Percentiles rank a stretch among this genome's conserved stretches.
Conservation (phyloP, 2,329 filamentous ascomycete species). For the Trichophyton mentagrophytes region DNA sequence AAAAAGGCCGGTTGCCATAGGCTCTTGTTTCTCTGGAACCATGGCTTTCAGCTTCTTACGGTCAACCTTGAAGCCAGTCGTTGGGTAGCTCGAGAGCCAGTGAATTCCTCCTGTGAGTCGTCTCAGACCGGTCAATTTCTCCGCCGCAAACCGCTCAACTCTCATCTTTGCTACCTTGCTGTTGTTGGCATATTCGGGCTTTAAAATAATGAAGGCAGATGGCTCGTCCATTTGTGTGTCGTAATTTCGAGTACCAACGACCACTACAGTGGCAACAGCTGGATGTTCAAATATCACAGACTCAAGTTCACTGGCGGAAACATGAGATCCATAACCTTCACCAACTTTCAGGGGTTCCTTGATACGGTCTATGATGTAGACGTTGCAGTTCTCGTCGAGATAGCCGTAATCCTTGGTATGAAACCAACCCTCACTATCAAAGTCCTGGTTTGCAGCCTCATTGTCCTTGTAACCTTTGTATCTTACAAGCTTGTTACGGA, state of each 20-base stretch:
- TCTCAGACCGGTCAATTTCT: constrained; percentile 10
- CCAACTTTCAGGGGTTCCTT: constrained; percentile 50
- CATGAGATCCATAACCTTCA: constrained; percentile 52
- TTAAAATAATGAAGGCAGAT: constrained; percentile 13
- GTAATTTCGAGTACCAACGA: constrained; percentile 48
- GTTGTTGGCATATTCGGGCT: constrained; percentile 7
- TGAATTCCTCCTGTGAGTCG: constrained; percentile 11
- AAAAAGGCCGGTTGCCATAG: neutral
- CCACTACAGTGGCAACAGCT: constrained; percentile 47
- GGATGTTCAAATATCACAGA: constrained; percentile 39
- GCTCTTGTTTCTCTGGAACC: neutral
- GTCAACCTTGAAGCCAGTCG: constrained; percentile 11
- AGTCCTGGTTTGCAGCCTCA: constrained; percentile 41
- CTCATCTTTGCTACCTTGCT: constrained; percentile 2
- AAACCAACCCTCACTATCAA: constrained; percentile 63
- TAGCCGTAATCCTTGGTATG: constrained; percentile 79
- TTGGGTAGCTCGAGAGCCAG: constrained; percentile 11
- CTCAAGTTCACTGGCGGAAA: constrained; percentile 54
- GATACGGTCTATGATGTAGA: constrained; percentile 77
- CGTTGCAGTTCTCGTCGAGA: constrained; percentile 62
- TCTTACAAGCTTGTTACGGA: constrained; percentile 14
- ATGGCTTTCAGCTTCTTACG: constrained; percentile 2
- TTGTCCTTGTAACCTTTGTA: constrained; percentile 52
- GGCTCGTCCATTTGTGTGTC: constrained; percentile 44
- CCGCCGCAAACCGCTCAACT: constrained; percentile 8